Evolutionary conservation across 1,139 yeast species (phyloP), one percentile per base, ranked within the genome.

Genomic region (Scheffersomyces stambukii): DNA sequence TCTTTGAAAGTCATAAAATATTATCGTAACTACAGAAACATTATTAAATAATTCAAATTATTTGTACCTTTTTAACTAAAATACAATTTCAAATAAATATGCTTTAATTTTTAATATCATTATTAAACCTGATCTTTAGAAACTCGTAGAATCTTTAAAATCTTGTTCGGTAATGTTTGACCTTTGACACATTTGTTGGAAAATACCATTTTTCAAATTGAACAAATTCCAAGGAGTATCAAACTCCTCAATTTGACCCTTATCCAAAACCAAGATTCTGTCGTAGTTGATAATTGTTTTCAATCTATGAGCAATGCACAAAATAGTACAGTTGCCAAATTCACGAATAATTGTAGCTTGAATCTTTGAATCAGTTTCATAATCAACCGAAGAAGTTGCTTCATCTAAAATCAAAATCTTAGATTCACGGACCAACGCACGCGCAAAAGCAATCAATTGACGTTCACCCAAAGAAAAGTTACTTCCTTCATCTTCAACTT

Each of bases 151-250:
- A n/a, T n/a, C n/a, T n/a, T n/a, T n/a, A 30, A 57, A 56, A 33
- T 58, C 64, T 10, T 42, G 47, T 10, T 31, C 38, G 4, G 43
- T 42, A 21, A 79, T 75, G 28, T 67, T 67, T 4, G 81, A 68
- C 38, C 72, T 66, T 11, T 58, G 64, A 50, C 88, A 81, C 85
- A 81, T 77, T 31, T 68, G 66, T 38, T 70, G 62, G 57, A 81
- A 51, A 17, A 50, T 45, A 28, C 54, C 41, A 13, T 37, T 37
- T 10, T 36, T 21, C 12, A 15, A 16, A 22, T 43, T 43, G 35
- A 45, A 58, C 33, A 57, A 47, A 15, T 45, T 47, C 42, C 46
- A 42, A 9, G 81, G 81, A 2, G 70, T 59, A 43, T 75, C 89
- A 46, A 69, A 74, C 48, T 81, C 86, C 18, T 58, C 65, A 22